Conservation (phyloP, 169 alveolate species). For the Amoebophrya sp. region DNA sequence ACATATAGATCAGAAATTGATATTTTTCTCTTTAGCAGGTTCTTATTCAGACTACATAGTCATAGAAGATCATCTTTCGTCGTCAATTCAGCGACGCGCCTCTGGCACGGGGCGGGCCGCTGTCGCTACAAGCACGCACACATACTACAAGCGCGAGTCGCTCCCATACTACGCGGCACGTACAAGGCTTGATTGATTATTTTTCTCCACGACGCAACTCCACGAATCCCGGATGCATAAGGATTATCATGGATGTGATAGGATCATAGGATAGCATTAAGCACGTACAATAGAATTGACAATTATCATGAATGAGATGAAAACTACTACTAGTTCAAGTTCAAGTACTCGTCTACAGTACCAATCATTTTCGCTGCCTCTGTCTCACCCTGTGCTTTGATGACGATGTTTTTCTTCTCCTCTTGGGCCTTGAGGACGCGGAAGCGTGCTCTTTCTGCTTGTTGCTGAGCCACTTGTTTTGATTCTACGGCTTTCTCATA, state of each 20-base stretch:
- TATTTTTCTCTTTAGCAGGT: not conserved
- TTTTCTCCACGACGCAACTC: constrained; percentile 83
- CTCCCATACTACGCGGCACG: no score
- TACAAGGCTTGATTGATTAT: no score
- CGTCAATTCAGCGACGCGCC: no score
- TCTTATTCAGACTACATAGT: not conserved
- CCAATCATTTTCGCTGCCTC: constrained; percentile 79
- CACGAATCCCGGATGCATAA: constrained; percentile 74
- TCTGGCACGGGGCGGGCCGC: no score
- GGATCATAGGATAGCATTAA: no score
- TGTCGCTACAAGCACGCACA: no score
- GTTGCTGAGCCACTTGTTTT: constrained; percentile 95
- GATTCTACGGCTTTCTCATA: constrained; percentile 93
- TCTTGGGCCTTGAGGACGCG: constrained; percentile 87
- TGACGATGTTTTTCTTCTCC: constrained; percentile 87
- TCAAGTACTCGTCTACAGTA: no score
- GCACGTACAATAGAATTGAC: no score
- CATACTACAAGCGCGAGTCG: no score
- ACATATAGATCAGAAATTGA: no score
- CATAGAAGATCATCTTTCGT: not conserved
- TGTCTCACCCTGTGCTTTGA: constrained; percentile 94
- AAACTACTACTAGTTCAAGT: not conserved
- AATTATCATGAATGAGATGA: no score
- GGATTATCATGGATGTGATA: no score
- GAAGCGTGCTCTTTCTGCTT: constrained; percentile 89